Percentiles rank a stretch among this genome's conserved stretches.
phyloP scores from a whole-genome alignment of 768 basidiomycete species.

The Podaxis sp. region DNA sequence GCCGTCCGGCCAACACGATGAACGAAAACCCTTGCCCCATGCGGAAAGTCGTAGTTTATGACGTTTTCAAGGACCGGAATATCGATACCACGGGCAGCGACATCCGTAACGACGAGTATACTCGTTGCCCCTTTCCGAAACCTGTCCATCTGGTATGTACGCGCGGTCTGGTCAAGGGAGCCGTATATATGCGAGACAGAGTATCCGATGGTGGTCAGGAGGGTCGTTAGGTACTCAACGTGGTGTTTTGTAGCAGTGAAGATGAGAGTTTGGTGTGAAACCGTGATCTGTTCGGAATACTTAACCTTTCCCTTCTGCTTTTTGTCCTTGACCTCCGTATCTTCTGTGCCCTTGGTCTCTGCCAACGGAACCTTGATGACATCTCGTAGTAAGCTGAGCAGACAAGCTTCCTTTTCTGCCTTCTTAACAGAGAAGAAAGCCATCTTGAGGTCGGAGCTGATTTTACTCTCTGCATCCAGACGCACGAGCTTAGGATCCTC shows the following conservation, averaged over 20 bases:
- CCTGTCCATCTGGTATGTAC: conserved; percentile 84
- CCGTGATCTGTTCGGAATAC: conserved; percentile 45
- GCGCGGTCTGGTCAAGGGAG: conserved; percentile 87
- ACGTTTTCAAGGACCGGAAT: conserved; percentile 96
- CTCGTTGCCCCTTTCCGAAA: conserved; percentile 79
- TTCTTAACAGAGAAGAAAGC: conserved; percentile 92
- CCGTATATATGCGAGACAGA: conserved; percentile 94
- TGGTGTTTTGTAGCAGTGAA: conserved; percentile 98
- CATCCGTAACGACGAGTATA: conserved; percentile 94
- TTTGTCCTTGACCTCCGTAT: conserved; percentile 26
- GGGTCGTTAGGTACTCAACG: conserved; percentile 84
- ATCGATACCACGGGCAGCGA: conserved; percentile 97
- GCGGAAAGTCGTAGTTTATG: conserved; percentile 97
- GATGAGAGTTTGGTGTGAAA: conserved; percentile 87
- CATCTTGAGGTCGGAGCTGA: conserved; percentile 90
- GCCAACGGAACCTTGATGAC: conserved; percentile 78
- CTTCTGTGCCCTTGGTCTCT: conserved; percentile 24
- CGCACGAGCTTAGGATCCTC: conserved; percentile 92
- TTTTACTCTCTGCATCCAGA: conserved; percentile 95
- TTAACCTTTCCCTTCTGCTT: conserved; percentile 49
- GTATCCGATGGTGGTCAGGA: conserved; percentile 81
- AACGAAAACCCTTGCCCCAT: conserved; percentile 88
- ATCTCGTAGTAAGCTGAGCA: conserved; percentile 80
- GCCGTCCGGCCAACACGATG: conserved; percentile 98
- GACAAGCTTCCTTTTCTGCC: conserved; percentile 89